Conservation (phyloP, 169 alveolate species). For the Plasmodium berghei region DNA sequence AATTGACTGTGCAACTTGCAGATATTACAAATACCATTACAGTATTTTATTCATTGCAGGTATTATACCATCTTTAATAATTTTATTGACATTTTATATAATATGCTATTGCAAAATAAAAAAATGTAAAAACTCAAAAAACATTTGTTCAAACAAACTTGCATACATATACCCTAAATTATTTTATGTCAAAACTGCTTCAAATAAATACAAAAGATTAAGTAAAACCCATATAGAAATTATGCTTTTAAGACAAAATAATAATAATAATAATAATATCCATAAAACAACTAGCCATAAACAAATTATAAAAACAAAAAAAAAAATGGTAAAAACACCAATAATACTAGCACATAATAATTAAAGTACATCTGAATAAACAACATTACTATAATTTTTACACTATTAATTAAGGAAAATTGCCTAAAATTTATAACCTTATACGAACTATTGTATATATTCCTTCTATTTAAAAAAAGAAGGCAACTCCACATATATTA, state of each 20-base stretch:
- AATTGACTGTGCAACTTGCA: constrained; percentile 34
- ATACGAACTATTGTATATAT: no score
- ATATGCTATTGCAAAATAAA: constrained; percentile 15
- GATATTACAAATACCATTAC: constrained; percentile 62
- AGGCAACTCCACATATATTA: no score
- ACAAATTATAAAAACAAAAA: no score
- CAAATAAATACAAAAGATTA: constrained; percentile 31
- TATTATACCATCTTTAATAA: constrained; percentile 51
- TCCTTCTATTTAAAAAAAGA: no score
- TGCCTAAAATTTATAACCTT: no score
- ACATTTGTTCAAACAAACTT: constrained; percentile 2
- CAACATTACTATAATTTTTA: no score
- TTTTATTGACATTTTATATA: constrained; percentile 24
- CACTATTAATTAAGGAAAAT: no score
- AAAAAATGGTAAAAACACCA: no score
- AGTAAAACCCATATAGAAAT: neutral
- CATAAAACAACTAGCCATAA: neutral
- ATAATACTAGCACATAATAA: no score
- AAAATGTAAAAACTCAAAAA: constrained; percentile 7
- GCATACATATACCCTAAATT: constrained; percentile 32
- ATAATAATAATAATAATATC: neutral
- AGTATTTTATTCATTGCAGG: constrained; percentile 46
- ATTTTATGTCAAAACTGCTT: constrained; percentile 55
- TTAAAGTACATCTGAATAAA: no score
- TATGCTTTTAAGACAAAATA: neutral